phyloP scores from a whole-genome alignment of 208 protist species.

The Leishmania turanica region DNA sequence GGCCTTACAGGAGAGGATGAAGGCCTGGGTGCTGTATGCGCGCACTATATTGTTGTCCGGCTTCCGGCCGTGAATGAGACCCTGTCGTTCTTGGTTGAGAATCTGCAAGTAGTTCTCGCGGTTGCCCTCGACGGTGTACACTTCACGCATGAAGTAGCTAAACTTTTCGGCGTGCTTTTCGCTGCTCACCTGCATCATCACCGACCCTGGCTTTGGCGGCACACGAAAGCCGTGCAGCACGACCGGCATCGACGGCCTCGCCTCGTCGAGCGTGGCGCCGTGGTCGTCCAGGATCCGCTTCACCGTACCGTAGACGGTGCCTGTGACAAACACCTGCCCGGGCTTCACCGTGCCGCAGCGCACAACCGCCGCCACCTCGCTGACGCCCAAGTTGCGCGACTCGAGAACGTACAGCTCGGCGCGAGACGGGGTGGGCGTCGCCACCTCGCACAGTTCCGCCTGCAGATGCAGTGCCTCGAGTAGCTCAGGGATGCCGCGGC shows the following conservation, averaged over 20 bases:
- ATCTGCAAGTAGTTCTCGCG: slow-evolving; percentile 86
- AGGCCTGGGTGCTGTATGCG: slow-evolving; percentile 68
- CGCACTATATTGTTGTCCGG: slow-evolving; percentile 87
- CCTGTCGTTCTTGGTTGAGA: slow-evolving; percentile 74
- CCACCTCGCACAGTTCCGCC: slow-evolving; percentile 88
- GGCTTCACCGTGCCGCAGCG: slow-evolving; percentile 72
- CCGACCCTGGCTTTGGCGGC: slow-evolving; percentile 80
- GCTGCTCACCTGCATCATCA: slow-evolving; percentile 87
- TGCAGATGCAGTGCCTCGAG: slow-evolving; percentile 91
- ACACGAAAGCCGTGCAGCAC: slow-evolving; percentile 80
- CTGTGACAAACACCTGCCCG: slow-evolving; percentile 75
- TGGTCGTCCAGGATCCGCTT: slow-evolving; percentile 72
- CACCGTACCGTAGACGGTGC: slow-evolving; percentile 78
- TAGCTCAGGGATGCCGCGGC: slow-evolving; percentile 83
- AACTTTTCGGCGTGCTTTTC: slow-evolving; percentile 88
- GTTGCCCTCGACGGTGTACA: slow-evolving; percentile 77
- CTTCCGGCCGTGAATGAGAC: slow-evolving; percentile 80
- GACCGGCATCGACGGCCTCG: slow-evolving; percentile 74
- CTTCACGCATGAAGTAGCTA: slow-evolving; percentile 87
- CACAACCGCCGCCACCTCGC: slow-evolving; percentile 76
- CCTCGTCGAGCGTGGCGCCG: slow-evolving; percentile 59
- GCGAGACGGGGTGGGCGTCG: slow-evolving; percentile 64
- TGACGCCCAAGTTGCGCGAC: slow-evolving; percentile 45
- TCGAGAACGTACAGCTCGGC: slow-evolving; percentile 95
- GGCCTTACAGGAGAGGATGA: slow-evolving; percentile 76